Conservation (phyloP, 2,329 filamentous ascomycete species). For the Microdochium paspali region DNA sequence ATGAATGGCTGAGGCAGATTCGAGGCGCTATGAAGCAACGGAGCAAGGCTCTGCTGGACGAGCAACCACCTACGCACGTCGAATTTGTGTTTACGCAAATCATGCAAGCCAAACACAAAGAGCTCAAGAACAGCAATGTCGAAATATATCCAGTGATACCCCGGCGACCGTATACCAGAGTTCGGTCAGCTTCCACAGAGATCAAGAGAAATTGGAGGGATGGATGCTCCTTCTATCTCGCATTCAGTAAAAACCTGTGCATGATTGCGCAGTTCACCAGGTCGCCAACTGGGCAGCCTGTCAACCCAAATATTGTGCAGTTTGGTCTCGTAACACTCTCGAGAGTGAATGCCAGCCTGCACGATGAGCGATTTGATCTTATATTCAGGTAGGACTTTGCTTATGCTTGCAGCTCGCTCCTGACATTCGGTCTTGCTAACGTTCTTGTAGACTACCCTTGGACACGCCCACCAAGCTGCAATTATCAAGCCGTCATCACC, state of each 20-base stretch:
- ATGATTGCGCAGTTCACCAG: slow-evolving; percentile 41
- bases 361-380: slow-evolving; percentile 47
- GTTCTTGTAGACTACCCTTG: slow-evolving; percentile 26
- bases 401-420: background rate
- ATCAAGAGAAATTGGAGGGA: slow-evolving; percentile 35
- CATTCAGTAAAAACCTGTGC: slow-evolving; percentile 42
- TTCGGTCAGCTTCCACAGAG: slow-evolving; percentile 30
- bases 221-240: slow-evolving; percentile 43
- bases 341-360: slow-evolving; percentile 38
- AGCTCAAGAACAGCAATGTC: slow-evolving; percentile 19
- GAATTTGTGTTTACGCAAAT: slow-evolving; percentile 34
- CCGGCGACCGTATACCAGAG: slow-evolving; percentile 28
- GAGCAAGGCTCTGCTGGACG: slow-evolving; percentile 17
- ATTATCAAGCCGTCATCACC: slow-evolving; percentile 44
- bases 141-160: slow-evolving; percentile 45
- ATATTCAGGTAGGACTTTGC: slow-evolving; percentile 36
- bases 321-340: slow-evolving; percentile 45
- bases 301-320: slow-evolving; percentile 36
- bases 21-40: slow-evolving; percentile 26
- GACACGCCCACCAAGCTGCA: slow-evolving; percentile 34
- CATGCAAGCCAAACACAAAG: slow-evolving; percentile 33
- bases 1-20: slow-evolving; percentile 39
- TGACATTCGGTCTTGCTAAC: slow-evolving; percentile 1
- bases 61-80: slow-evolving; percentile 35
- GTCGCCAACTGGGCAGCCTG: slow-evolving; percentile 31